Conservation (phyloP, 805 yeast species). For the Schwanniomyces polymorphus region DNA sequence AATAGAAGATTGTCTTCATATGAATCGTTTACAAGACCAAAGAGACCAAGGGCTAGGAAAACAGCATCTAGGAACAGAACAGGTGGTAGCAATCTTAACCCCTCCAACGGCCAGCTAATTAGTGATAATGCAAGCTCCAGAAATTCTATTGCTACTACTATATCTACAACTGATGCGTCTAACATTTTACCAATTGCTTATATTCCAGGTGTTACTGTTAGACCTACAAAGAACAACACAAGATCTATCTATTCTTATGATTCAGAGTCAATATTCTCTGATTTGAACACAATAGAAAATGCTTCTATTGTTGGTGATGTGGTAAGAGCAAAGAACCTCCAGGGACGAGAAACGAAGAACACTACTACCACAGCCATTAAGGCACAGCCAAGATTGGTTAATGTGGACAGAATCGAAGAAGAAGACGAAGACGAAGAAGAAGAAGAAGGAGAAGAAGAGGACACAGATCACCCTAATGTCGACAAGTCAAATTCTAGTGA, state of each 20-base stretch:
- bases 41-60: slow-evolving; percentile 15
- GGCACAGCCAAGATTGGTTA: slow-evolving; percentile 72
- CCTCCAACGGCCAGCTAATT: slow-evolving; percentile 15
- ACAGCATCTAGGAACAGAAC: slow-evolving; percentile 1
- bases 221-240: slow-evolving; percentile 47
- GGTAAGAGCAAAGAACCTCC: slow-evolving; percentile 19
- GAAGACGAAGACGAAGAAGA: slow-evolving; percentile 37
- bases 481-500: not conserved
- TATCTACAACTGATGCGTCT: slow-evolving; percentile 72
- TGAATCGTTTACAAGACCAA: slow-evolving; percentile 45
- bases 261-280: slow-evolving; percentile 41
- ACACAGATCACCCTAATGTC: slow-evolving; percentile 10
- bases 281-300: slow-evolving; percentile 43
- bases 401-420: slow-evolving; percentile 48
- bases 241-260: slow-evolving; percentile 47
- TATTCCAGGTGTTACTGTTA: slow-evolving; percentile 86
- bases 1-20: slow-evolving; percentile 36
- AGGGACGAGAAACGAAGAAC: slow-evolving; percentile 16
- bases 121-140: slow-evolving; percentile 15
- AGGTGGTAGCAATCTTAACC: not conserved
- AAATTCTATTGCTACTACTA: slow-evolving; percentile 57
- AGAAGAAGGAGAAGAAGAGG: slow-evolving; percentile 19
- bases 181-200: slow-evolving; percentile 90
- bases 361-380: slow-evolving; percentile 71
- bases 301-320: slow-evolving; percentile 48